These are phyloP conservation scores for Moricandia moricandioides DNA, from an alignment of 345 rosid species.

Conservation along the genomic window DNA sequence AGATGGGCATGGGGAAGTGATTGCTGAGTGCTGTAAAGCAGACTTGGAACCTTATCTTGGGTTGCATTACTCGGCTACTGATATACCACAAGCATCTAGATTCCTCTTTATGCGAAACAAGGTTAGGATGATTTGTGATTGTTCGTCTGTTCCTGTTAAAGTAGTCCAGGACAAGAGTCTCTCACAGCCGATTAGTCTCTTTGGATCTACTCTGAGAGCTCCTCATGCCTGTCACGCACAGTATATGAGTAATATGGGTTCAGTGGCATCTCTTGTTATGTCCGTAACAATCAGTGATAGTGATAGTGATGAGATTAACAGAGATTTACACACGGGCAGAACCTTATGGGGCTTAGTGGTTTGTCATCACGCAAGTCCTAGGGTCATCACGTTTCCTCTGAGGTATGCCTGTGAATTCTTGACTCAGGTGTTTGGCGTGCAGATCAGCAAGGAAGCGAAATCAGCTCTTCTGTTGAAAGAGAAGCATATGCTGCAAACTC, in stretches of 20 bases:
- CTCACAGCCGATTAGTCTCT: conserved; percentile 64
- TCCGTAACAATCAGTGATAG: conserved; percentile 71
- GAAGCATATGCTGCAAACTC: conserved; percentile 69
- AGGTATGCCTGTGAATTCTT: conserved; percentile 86
- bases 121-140: conserved; percentile 86
- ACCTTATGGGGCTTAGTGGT: conserved; percentile 88
- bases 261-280: conserved; percentile 82
- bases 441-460: conserved; percentile 74
- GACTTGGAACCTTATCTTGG: conserved; percentile 73
- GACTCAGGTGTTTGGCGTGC: conserved; percentile 73
- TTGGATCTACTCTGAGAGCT: conserved; percentile 77
- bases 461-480: conserved; percentile 62
- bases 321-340: conserved; percentile 48
- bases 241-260: conserved; percentile 84
- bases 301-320: conserved; percentile 41
- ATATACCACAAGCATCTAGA: conserved; percentile 86
- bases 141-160: conserved; percentile 55
- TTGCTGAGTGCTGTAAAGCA: conserved; percentile 54
- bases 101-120: conserved; percentile 80
- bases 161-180: conserved; percentile 65
- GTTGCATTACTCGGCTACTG: conserved; percentile 82
- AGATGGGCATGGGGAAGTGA: conserved; percentile 90
- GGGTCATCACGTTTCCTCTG: conserved; percentile 69
- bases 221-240: conserved; percentile 86
- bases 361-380: conserved; percentile 77